These are phyloP conservation scores for Flaveria ramosissima DNA, from an alignment of 129 eudicot genomes.

Conservation along the genomic window DNA sequence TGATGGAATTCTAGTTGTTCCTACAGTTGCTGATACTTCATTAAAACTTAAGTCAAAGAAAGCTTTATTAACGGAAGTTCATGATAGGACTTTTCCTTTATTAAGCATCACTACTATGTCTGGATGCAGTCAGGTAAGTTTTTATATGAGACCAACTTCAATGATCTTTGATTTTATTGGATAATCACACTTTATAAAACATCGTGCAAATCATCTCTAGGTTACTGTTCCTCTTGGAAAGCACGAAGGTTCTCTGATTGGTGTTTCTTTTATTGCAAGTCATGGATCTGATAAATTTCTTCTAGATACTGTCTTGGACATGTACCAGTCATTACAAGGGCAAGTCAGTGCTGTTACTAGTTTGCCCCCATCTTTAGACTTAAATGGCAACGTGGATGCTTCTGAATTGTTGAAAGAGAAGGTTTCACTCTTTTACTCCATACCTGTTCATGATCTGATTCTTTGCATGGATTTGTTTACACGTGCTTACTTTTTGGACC, in stretches of 20 bases:
- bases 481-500: neutral
- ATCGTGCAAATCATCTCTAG: slow-evolving; percentile 37
- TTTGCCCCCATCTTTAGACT: slow-evolving; percentile 54
- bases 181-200: neutral
- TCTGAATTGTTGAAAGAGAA: slow-evolving; percentile 85
- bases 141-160: neutral
- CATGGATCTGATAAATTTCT: slow-evolving; percentile 88
- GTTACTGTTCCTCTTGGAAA: slow-evolving; percentile 77
- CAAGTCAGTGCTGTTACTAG: slow-evolving; percentile 53
- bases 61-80: slow-evolving; percentile 53
- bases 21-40: slow-evolving; percentile 85
- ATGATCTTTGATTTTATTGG: slow-evolving; percentile 3
- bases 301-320: slow-evolving; percentile 83
- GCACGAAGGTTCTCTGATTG: slow-evolving; percentile 61
- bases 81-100: slow-evolving; percentile 62
- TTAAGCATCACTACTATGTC: slow-evolving; percentile 84
- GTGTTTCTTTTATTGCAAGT: slow-evolving; percentile 76
- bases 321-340: slow-evolving; percentile 75
- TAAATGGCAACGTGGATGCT: slow-evolving; percentile 78
- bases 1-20: slow-evolving; percentile 82
- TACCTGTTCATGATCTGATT: neutral
- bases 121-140: slow-evolving; percentile 87
- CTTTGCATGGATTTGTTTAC: neutral
- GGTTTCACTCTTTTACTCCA: slow-evolving; percentile 38
- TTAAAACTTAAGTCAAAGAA: slow-evolving; percentile 54